These are phyloP conservation scores for Arthroderma uncinatum DNA, from an alignment of 2,329 filamentous ascomycete species.

Conservation along the genomic window DNA sequence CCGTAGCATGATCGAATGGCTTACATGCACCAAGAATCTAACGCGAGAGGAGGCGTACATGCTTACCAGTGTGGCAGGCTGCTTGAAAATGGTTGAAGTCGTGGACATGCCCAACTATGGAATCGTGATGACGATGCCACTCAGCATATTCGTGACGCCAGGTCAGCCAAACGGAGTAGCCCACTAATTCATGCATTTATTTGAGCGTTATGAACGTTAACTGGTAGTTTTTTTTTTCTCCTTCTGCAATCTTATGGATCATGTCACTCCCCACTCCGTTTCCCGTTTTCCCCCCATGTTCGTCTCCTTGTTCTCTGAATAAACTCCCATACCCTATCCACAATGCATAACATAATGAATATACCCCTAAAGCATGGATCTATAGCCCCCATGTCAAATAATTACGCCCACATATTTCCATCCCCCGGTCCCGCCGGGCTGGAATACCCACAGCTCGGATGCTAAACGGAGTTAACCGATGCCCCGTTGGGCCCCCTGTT, in stretches of 20 bases:
- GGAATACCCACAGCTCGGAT: background rate
- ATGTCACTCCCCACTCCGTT: background rate
- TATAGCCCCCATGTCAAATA: background rate
- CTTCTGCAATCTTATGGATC: background rate
- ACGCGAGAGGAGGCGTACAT: constrained; percentile 43
- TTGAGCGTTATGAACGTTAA: background rate
- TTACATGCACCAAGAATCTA: constrained; percentile 38
- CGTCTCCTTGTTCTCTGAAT: background rate
- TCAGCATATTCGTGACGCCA: constrained; percentile 35
- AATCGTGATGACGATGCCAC: constrained; percentile 40
- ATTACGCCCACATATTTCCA: background rate
- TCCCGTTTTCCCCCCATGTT: background rate
- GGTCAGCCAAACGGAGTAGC: background rate
- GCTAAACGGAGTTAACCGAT: background rate
- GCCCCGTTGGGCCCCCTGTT: background rate
- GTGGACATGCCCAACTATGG: constrained; percentile 47
- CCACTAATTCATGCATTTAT: background rate
- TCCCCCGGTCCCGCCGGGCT: background rate
- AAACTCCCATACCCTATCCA: background rate
- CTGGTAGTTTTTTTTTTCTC: background rate
- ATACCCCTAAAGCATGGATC: background rate
- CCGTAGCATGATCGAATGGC: constrained; percentile 40
- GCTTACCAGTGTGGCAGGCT: constrained; percentile 40
- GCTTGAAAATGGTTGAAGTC: constrained; percentile 42
- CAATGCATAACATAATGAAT: background rate